phyloP scores from a whole-genome alignment of 345 rosid genomes.

The Hibiscus tridactylites region DNA sequence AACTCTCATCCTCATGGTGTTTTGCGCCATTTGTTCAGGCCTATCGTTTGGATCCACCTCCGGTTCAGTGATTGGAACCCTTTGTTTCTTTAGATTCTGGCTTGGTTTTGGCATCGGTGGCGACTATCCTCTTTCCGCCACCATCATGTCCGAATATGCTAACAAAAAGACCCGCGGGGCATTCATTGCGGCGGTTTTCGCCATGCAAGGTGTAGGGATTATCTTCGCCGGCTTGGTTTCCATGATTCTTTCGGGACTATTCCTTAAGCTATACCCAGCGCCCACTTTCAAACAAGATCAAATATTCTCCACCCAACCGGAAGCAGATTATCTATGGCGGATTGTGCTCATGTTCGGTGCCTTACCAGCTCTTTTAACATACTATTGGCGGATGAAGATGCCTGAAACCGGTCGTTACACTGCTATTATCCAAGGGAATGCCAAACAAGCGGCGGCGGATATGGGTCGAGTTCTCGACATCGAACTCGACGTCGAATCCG shows the following conservation, averaged over 20 bases:
- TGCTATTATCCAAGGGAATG: conserved; percentile 45
- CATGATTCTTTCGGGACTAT: conserved; percentile 27
- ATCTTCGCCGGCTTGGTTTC: conserved; percentile 45
- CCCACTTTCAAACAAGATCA: background rate
- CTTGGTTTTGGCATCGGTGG: conserved; percentile 76
- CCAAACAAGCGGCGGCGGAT: conserved; percentile 44
- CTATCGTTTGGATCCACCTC: conserved; percentile 41
- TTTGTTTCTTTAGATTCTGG: conserved; percentile 78
- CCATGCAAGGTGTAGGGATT: conserved; percentile 47
- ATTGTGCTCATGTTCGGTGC: conserved; percentile 49
- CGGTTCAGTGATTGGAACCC: conserved; percentile 36
- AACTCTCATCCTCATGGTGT: conserved; percentile 47
- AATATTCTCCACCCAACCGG: conserved; percentile 34
- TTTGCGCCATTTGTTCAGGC: conserved; percentile 51
- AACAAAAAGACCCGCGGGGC: conserved; percentile 49
- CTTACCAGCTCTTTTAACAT: conserved; percentile 39
- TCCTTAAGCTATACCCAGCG: conserved; percentile 10
- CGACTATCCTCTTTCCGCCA: conserved; percentile 77
- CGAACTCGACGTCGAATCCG: conserved; percentile 31
- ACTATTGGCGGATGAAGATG: conserved; percentile 56
- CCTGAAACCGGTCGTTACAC: conserved; percentile 61
- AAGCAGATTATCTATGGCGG: conserved; percentile 47
- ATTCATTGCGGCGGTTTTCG: conserved; percentile 25
- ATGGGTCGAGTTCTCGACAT: conserved; percentile 45
- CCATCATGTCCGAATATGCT: conserved; percentile 65